phyloP scores from a whole-genome alignment of 495 filamentous ascomycete species.

The Aspergillus steynii region DNA sequence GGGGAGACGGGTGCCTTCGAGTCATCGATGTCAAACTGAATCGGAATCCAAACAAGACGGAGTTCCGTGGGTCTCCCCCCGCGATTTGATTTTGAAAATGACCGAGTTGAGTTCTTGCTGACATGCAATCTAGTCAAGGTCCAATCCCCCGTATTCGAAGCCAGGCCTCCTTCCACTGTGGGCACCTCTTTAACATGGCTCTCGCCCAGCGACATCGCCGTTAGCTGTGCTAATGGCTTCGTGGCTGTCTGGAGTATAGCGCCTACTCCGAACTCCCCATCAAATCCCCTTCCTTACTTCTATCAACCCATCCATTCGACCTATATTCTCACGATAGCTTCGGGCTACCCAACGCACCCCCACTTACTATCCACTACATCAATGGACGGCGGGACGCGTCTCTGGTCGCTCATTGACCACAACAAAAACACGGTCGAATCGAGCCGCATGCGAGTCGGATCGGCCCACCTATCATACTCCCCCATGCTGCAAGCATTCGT shows the following conservation, averaged over 20 bases:
- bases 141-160: constrained; percentile 53
- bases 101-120: background rate
- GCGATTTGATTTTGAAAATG: background rate
- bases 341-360: constrained; percentile 61
- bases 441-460: constrained; percentile 52
- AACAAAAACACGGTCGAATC: constrained; percentile 49
- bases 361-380: constrained; percentile 53
- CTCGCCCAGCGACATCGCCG: constrained; percentile 58
- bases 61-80: constrained; percentile 36
- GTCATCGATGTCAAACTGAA: constrained; percentile 55
- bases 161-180: constrained; percentile 48
- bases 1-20: constrained; percentile 61
- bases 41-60: constrained; percentile 28
- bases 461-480: constrained; percentile 53
- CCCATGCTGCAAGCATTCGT: constrained; percentile 56
- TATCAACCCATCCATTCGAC: constrained; percentile 59
- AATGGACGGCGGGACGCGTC: constrained; percentile 58
- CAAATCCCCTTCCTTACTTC: constrained; percentile 49
- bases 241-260: constrained; percentile 59
- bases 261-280: constrained; percentile 20
- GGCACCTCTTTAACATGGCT: constrained; percentile 65
- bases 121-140: constrained; percentile 42
- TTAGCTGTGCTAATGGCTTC: constrained; percentile 62
- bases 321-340: constrained; percentile 57
- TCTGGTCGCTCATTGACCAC: constrained; percentile 56